Conservation (phyloP, 148 eudicot species). For the Dianthus caryophyllus region DNA sequence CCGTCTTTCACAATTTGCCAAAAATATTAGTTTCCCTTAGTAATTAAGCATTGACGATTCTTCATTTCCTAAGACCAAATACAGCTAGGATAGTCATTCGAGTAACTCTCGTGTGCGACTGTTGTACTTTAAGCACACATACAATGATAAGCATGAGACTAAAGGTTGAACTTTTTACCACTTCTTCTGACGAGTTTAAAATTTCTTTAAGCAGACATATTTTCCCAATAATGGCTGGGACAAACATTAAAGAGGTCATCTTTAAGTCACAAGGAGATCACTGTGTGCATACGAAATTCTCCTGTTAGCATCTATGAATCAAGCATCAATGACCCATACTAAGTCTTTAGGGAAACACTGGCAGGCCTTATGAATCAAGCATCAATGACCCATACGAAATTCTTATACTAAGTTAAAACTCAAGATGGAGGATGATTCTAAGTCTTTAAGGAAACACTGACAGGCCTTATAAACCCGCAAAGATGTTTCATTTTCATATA, state of each 20-base stretch:
- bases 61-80: background rate
- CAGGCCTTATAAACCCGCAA: background rate
- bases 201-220: no score
- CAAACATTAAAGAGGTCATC: no score
- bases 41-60: background rate
- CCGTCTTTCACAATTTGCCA: background rate
- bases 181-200: no score
- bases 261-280: no score
- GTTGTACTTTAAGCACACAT: no score
- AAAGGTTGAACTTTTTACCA: no score
- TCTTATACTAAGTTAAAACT: background rate
- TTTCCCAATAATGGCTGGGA: no score
- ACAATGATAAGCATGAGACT: no score
- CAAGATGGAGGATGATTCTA: background rate
- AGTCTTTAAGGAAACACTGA: background rate
- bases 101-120: no score
- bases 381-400: background rate
- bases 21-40: background rate
- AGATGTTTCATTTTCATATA: conserved; percentile 9
- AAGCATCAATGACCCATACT: no score
- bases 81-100: background rate
- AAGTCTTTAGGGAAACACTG: background rate
- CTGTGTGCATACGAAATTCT: no score
- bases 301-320: no score
- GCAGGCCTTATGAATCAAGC: background rate